A percentile compares a stretch with the other conserved stretches of the same genome.
Evolutionary conservation across 2,329 filamentous ascomycete genomes (phyloP).

Genomic region (Colletotrichum lentis): DNA sequence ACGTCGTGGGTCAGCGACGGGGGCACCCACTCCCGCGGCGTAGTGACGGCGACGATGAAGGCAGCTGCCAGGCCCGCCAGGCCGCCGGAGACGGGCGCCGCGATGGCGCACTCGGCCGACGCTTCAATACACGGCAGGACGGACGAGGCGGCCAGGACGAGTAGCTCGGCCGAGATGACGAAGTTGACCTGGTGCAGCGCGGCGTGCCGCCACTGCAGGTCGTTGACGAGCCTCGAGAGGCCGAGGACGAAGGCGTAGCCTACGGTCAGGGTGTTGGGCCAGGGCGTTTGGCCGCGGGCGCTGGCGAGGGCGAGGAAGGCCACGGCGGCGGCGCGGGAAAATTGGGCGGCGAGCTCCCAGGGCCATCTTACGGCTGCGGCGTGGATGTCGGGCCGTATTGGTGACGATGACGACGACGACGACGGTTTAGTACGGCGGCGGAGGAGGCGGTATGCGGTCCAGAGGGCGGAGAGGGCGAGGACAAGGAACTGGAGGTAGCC

Average conservation of each 20-base stretch:
- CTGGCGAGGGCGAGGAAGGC: constrained; percentile 52
- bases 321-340: constrained; percentile 50
- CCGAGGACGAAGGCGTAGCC: constrained; percentile 56
- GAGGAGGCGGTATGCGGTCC: constrained; percentile 48
- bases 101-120: constrained; percentile 44
- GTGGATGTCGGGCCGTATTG: constrained; percentile 43
- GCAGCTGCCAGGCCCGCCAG: constrained; percentile 50
- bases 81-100: constrained; percentile 45
- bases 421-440: constrained; percentile 44
- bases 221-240: constrained; percentile 52
- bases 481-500: constrained; percentile 52
- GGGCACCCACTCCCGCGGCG: constrained; percentile 61
- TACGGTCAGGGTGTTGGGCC: constrained; percentile 49
- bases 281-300: constrained; percentile 46
- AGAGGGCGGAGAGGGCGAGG: constrained; percentile 49
- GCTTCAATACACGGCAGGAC: constrained; percentile 56
- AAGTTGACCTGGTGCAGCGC: constrained; percentile 60
- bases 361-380: constrained; percentile 52
- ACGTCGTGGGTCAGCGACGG: constrained; percentile 52
- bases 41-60: constrained; percentile 52
- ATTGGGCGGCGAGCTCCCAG: constrained; percentile 56
- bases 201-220: constrained; percentile 56
- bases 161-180: constrained; percentile 49
- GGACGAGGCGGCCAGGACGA: constrained; percentile 49
- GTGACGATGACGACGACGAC: constrained; percentile 28